Conservation (phyloP, 1,284 basidiomycete genomes). For the Fistulina hepatica region DNA sequence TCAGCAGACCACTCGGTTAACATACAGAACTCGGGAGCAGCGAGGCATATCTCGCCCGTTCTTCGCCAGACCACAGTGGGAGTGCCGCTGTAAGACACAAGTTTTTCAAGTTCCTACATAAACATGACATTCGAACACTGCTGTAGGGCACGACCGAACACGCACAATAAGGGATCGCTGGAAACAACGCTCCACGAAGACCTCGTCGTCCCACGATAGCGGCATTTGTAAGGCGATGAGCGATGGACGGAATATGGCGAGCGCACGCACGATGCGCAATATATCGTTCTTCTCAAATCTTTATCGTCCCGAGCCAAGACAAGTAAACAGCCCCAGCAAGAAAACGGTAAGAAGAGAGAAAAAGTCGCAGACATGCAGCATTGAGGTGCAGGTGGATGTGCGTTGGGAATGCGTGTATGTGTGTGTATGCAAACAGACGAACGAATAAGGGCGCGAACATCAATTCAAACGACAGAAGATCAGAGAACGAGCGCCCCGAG, state of each 20-base stretch:
- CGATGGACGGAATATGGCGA: conserved; percentile 91
- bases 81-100: conserved; percentile 96
- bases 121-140: conserved; percentile 2
- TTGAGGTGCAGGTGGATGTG: too few relatives aligned
- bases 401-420: too few relatives aligned
- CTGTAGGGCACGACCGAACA: conserved; percentile 12
- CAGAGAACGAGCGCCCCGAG: conserved; percentile 33
- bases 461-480: conserved; percentile 25
- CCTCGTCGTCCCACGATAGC: conserved; percentile 83
- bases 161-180: conserved; percentile 83
- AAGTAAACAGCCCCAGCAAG: conserved; percentile 5
- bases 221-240: conserved; percentile 96
- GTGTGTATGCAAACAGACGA: too few relatives aligned
- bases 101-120: conserved; percentile 83
- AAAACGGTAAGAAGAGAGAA: conserved; percentile 8
- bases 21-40: conserved; percentile 93
- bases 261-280: conserved; percentile 83
- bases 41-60: conserved; percentile 95
- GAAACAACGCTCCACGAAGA: conserved; percentile 93
- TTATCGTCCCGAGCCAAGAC: conserved; percentile 15
- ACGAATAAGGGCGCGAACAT: conserved; percentile 10
- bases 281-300: conserved; percentile 96
- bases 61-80: conserved; percentile 98
- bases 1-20: conserved; percentile 83
- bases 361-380: background rate